A percentile compares a stretch with the other conserved stretches of the same genome.
phyloP scores from a whole-genome alignment of 164 flowering plant species.

The Chimonanthus praecox region DNA sequence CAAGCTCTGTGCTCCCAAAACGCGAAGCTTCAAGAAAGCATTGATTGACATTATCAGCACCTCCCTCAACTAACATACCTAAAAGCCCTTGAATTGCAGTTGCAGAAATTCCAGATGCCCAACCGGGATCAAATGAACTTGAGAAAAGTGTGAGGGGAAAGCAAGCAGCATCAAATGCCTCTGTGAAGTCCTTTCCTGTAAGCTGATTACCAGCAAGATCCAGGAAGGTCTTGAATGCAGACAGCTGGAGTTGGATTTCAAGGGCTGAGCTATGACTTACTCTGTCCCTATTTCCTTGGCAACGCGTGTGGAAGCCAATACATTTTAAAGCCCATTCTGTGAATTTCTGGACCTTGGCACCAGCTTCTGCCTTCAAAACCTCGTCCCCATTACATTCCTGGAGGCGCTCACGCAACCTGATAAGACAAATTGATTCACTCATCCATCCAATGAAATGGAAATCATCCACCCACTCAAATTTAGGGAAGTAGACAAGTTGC shows the following conservation, averaged over 20 bases:
- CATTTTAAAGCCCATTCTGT: constrained; percentile 98
- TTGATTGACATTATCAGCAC: constrained; percentile 94
- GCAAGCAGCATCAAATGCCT: constrained; percentile 98
- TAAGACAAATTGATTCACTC: background rate
- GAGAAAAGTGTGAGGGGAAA: constrained; percentile 94
- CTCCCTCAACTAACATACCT: constrained; percentile 86
- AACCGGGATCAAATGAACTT: constrained; percentile 88
- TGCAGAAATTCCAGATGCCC: constrained; percentile 95
- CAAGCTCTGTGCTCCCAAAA: constrained; percentile 96
- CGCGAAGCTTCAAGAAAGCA: constrained; percentile 98
- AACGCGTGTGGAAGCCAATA: constrained; percentile 82
- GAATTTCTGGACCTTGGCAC: constrained; percentile 91
- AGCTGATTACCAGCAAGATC: constrained; percentile 90
- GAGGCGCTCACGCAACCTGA: constrained; percentile 87
- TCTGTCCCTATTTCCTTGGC: constrained; percentile 57
- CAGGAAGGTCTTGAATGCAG: constrained; percentile 80
- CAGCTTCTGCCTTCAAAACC: constrained; percentile 88
- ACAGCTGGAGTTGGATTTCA: constrained; percentile 77
- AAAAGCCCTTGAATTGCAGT: constrained; percentile 78
- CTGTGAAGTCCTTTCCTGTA: constrained; percentile 88
- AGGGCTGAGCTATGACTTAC: constrained; percentile 57
- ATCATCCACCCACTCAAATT: background rate
- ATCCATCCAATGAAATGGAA: background rate
- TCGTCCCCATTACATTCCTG: constrained; percentile 94
- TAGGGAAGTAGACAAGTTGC: background rate